Base-by-base conservation (phyloP, 345 rosid species). In the Citrus sp. region DNA sequence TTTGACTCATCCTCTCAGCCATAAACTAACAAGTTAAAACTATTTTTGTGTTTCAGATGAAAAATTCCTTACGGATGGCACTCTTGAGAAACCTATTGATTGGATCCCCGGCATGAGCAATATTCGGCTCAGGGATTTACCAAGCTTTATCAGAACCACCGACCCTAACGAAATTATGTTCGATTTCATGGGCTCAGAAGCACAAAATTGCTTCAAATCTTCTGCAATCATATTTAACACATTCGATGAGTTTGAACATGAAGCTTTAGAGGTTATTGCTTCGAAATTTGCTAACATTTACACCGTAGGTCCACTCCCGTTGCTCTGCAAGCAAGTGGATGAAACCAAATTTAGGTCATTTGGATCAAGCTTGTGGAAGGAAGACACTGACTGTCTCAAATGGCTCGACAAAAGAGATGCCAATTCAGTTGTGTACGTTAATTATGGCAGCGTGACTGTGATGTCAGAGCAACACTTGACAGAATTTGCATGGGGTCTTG, bases 71-170 rank as follows among this genome's bases (percentile, higher is more conserved):
- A 78, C 58, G 3, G 77, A 83, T 67, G 83, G 86, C 46, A 73
- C 64, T 61, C 65, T 83, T n/a, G 83, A 83, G 10, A 70, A 55
- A 42, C 65, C 54, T 0, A 59, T 83, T 21, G 83, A 83, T 59
- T 80, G 81, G 77, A n/a, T 83, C 49, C 83, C 83, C 0, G 83
- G 81, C 18, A 83, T 83, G 86, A 74, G 72, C 51, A 72, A 77
- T 59, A 77, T 83, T 8, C 70, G 77, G 1, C 13, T 83, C 7
- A 77, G 40, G 64, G 83, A 83, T 58, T 35, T 83, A 21, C 86
- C 84, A 16, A 77, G 77, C 46, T 78, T 73, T 24, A 24, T 66
- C 13, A 74, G 84, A 74, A 77, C 73, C 49, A 80, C 79, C 7
- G 79, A 83, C 63, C 32, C 3, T 8, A 72, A 84, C 2, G 81